phyloP scores from a whole-genome alignment of 768 basidiomycete species.

The Lactarius evosmus region DNA sequence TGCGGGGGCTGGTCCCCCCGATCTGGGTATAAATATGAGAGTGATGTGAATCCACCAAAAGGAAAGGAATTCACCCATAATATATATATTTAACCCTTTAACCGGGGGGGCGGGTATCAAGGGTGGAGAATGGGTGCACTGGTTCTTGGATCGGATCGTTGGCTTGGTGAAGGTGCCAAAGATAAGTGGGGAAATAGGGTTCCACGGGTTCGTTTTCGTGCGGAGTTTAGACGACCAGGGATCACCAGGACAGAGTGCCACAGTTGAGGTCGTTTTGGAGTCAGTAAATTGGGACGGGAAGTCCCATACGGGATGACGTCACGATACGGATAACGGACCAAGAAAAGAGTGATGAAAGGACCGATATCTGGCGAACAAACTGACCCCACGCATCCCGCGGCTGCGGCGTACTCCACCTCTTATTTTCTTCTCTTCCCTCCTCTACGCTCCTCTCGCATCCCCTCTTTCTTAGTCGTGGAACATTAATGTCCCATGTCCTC shows the following conservation, averaged over 20 bases:
- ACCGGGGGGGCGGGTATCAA: not conserved
- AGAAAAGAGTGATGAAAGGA: not conserved
- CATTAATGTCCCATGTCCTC: conserved; percentile 20
- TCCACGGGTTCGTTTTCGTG: not conserved
- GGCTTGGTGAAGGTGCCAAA: not conserved
- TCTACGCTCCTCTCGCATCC: not conserved
- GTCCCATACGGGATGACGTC: conserved; percentile 17
- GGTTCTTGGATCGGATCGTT: not conserved
- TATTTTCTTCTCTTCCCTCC: not conserved
- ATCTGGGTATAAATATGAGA: too few relatives aligned
- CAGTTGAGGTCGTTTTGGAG: conserved; percentile 1
- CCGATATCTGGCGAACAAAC: not conserved
- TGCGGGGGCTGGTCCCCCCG: not conserved
- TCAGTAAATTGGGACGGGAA: not conserved
- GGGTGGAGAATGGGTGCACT: not conserved
- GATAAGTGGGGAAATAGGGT: not conserved
- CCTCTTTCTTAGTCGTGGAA: not conserved
- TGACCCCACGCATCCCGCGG: conserved; percentile 21
- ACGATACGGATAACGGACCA: conserved; percentile 11
- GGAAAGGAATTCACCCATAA: too few relatives aligned
- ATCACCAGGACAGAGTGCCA: conserved; percentile 9
- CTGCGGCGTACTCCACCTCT: conserved; percentile 6
- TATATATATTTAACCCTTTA: too few relatives aligned
- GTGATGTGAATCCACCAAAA: too few relatives aligned
- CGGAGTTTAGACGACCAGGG: not conserved